A percentile compares a stretch with the other conserved stretches of the same genome.
phyloP scores from a whole-genome alignment of 352 stramenopile species.

The Globisporangium carolinianum region DNA sequence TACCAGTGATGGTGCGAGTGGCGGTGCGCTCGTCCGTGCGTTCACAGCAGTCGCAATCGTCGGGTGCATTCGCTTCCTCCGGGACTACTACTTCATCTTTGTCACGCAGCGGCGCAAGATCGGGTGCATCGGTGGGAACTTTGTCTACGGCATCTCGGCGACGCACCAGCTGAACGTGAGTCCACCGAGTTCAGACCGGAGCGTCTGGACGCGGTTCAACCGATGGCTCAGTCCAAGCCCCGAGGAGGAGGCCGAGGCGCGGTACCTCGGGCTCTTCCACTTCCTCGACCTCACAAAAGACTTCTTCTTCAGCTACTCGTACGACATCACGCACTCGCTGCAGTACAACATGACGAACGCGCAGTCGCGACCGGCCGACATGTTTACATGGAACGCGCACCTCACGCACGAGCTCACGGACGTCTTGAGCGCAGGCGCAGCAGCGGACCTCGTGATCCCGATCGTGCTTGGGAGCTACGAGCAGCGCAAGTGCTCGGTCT shows the following conservation, averaged over 20 bases:
- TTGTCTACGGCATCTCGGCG: constrained; percentile 96
- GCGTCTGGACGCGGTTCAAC: constrained; percentile 63
- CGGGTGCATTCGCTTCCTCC: constrained; percentile 96
- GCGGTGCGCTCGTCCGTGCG: constrained; percentile 35
- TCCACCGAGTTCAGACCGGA: constrained; percentile 37
- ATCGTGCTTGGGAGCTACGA: constrained; percentile 94
- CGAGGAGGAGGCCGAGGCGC: constrained; percentile 76
- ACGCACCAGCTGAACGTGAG: constrained; percentile 89
- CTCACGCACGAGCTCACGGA: constrained; percentile 90
- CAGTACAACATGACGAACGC: constrained; percentile 96
- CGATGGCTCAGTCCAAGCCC: constrained; percentile 80
- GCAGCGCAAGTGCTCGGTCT: constrained; percentile 94
- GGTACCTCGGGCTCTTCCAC: constrained; percentile 96
- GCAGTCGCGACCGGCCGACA: constrained; percentile 82
- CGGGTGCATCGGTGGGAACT: constrained; percentile 93
- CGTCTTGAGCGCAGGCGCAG: constrained; percentile 78
- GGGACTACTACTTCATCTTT: constrained; percentile 98
- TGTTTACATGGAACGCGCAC: constrained; percentile 98
- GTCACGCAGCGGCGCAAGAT: constrained; percentile 96
- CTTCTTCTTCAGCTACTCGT: constrained; percentile 99
- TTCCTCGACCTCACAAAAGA: constrained; percentile 99
- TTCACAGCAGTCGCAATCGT: constrained; percentile 96
- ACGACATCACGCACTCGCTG: constrained; percentile 96
- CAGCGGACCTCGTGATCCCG: constrained; percentile 85
- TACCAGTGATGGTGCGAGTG: constrained; percentile 9